Evolutionary conservation across 768 basidiomycete genomes (phyloP), one percentile per base, ranked within the genome.

Genomic region (Pisolithus marmoratus): DNA sequence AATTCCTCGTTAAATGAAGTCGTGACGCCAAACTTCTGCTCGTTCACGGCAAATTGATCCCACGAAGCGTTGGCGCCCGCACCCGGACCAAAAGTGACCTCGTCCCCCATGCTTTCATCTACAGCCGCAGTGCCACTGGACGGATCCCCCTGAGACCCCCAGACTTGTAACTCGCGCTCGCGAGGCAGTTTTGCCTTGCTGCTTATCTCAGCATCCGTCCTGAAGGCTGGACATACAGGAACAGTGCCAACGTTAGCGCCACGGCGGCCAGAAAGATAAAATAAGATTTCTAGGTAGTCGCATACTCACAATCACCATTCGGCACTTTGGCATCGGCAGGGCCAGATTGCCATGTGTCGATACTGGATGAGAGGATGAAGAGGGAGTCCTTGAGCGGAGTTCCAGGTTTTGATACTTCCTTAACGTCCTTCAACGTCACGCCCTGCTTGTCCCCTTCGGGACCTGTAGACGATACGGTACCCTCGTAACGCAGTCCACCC

Each of bases 11-110:
- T 87, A 69, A 91, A 99, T 59, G 81, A 82, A 8, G 93, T 92
- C 61, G 77, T 92, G 55, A 95, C 84, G 22, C 96, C 96, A 63
- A 96, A 98, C 50, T 91, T 76, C 60, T 87, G 78, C 70, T 98
- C 95, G 69, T 98, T 99, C 38, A 76, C 90, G 19, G 84, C 85
- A 60, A 95, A 99, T 68, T 96, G 93, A 68, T 99, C 94, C 91
- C 94, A 94, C 2, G 74, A 62, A 26, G 70, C 64, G 52, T 70
- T 72, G 41, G 60, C 60, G n/a, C 59, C 66, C 15, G 77, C 68
- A 11, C 76, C 76, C 15, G 77, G 62, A 4, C 83, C 86, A 58
- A 90, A 91, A 0, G 87, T 90, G 51, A 79, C 53, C 29, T 89
- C 88, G 62, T 90, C 89, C 38, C 74, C 74, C 46, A 65, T 66